phyloP scores from a whole-genome alignment of 2,329 filamentous ascomycete genomes.

The Westerdykella ornata region DNA sequence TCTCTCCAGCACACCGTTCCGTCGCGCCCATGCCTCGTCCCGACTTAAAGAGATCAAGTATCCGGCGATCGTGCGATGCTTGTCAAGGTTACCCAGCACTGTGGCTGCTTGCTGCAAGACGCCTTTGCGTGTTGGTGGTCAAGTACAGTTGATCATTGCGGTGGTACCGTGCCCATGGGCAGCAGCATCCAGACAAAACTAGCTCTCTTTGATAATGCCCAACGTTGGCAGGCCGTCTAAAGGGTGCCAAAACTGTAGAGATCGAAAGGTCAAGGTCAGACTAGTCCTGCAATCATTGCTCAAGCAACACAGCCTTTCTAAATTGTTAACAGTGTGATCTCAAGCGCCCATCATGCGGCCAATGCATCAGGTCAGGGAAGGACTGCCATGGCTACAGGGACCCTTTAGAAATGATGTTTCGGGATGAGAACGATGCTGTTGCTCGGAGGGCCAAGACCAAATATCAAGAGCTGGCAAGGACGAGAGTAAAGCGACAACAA shows the following conservation, averaged over 20 bases:
- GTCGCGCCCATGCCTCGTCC: too few species aligned
- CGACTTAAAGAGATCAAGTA: too few species aligned
- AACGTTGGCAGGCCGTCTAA: conserved; percentile 29
- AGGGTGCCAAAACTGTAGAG: conserved; percentile 28
- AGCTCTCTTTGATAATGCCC: conserved; percentile 13
- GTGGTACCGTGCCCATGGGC: too few species aligned
- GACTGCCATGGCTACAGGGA: conserved; percentile 30
- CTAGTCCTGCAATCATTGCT: not conserved
- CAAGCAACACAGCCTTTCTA: not conserved
- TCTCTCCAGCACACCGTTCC: too few species aligned
- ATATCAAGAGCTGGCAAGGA: conserved; percentile 15
- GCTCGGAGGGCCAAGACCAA: conserved; percentile 2
- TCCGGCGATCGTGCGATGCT: too few species aligned
- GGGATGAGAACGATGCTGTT: conserved; percentile 21
- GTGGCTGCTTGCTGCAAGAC: too few species aligned
- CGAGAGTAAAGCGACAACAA: conserved; percentile 1
- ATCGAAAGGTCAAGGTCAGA: conserved; percentile 27
- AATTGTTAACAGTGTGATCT: conserved; percentile 23
- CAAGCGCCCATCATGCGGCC: conserved; percentile 27
- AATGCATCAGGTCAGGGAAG: conserved; percentile 24
- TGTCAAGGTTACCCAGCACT: too few species aligned
- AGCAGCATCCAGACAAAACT: too few species aligned
- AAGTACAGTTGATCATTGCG: too few species aligned
- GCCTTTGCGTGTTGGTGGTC: too few species aligned
- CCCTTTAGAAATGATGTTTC: conserved; percentile 26